Base-by-base conservation (phyloP, 257 asterid species). In the Nicotiana undulata region DNA sequence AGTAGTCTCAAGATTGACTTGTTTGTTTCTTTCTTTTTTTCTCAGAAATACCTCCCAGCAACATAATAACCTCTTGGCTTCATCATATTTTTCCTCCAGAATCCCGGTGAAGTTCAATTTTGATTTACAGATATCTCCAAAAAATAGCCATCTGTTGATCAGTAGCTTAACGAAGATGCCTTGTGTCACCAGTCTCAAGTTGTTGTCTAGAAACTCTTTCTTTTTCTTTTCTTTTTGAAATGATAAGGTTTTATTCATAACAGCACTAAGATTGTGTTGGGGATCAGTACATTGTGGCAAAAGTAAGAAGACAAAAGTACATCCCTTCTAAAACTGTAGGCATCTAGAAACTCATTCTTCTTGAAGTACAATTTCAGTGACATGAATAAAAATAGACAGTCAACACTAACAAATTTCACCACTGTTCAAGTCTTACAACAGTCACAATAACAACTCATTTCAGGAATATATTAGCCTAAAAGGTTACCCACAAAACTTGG, bases 151-250 rank as follows among this genome's bases (percentile, higher is more conserved):
- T 26, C 10, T 49, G 40, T 15, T 22, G 65, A 20, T 26, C 34
- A 74, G 59, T 40, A 74, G 59, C 60, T 49, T 74, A 74, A 74
- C 24, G 79, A 49, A 74, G 63, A 31, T 49, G 79, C 79, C 51
- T 46, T 24, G 3, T 74, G 15, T 49, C 79, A 49, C 61, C 26
- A 61, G 79, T 74, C 63, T 49, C 78, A 74, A 44, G 26, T 49
- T 74, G 79, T 24, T 49, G 79, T 26, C 63, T 72, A 22, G 37
- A 72, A 46, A 22, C 34, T 61, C 34, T 11, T 26, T 24, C 67
- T 24, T 10, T 24, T 9, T 31, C 18, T n/a, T 1, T 66, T 32
- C 52, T 18, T 32, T 66, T 32, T 66, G 22, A 66, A 32, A 66
- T 37, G 32, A 37, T 40, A 40, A 68, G 56, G 76, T 37, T 68